Conservation (phyloP, 208 protist species). For the Wallacemonas rigidus region DNA sequence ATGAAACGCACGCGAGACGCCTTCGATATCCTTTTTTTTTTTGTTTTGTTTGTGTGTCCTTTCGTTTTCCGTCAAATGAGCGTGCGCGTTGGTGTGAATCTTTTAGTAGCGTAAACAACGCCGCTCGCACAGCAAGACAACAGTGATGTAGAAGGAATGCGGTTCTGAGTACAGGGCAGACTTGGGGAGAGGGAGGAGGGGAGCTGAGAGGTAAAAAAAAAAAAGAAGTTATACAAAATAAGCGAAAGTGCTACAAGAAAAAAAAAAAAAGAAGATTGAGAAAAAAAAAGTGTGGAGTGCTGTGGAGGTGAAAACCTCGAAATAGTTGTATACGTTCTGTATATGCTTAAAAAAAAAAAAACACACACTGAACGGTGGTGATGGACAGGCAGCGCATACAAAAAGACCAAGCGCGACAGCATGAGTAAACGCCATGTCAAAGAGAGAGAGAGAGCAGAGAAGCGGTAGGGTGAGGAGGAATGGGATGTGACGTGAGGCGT, state of each 20-base stretch:
- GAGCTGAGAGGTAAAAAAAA: constrained; percentile 18
- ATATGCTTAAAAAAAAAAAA: too few relatives aligned
- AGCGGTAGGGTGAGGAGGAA: too few relatives aligned
- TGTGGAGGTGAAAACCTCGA: constrained; percentile 42
- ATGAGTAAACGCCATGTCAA: too few relatives aligned
- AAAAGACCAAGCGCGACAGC: too few relatives aligned
- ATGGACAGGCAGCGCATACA: too few relatives aligned
- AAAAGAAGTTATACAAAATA: constrained; percentile 17
- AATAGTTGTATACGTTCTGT: neutral
- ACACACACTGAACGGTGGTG: neutral
- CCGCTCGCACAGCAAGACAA: constrained; percentile 16
- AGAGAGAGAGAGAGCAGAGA: too few relatives aligned
- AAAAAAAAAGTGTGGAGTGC: constrained; percentile 12
- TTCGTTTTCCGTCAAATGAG: constrained; percentile 14
- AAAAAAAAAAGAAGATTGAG: constrained; percentile 17
- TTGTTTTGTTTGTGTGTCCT: constrained; percentile 27
- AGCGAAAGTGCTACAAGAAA: constrained; percentile 18
- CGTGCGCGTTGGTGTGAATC: constrained; percentile 20
- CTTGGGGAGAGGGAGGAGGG: constrained; percentile 5
- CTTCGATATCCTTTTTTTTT: constrained; percentile 5
- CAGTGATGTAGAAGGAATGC: constrained; percentile 11
- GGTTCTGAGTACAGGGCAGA: neutral
- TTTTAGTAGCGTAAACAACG: constrained; percentile 8
- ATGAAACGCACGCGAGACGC: too few relatives aligned
- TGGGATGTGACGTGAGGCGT: too few relatives aligned